Percentiles rank a stretch among this genome's conserved stretches.
Conservation (phyloP, 78 protist genomes). For the Dictyostelium intermedium region DNA sequence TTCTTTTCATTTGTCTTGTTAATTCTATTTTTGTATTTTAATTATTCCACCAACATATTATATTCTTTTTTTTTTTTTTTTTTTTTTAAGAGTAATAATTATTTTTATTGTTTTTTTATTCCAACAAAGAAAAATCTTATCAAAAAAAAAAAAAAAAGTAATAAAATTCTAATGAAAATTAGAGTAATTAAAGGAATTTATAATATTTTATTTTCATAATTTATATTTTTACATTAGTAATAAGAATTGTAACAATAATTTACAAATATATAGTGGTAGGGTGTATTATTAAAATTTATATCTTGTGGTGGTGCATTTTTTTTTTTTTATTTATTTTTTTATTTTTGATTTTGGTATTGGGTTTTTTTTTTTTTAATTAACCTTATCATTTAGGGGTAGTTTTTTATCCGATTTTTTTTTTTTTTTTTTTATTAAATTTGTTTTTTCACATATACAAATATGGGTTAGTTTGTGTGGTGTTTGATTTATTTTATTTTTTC, state of each 20-base stretch:
- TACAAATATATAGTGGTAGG: not conserved
- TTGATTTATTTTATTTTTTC: not conserved
- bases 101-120: not conserved
- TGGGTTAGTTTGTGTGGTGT: not conserved
- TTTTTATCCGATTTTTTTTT: not conserved
- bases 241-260: not conserved
- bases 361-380: too few relatives aligned
- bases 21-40: not conserved
- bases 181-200: not conserved
- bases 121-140: not conserved
- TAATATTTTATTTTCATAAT: not conserved
- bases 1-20: not conserved
- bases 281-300: not conserved
- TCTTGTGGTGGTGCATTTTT: not conserved
- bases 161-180: not conserved
- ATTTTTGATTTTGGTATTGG: not conserved
- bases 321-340: not conserved
- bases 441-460: not conserved
- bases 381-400: too few relatives aligned
- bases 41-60: not conserved
- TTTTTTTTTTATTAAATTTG: not conserved
- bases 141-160: not conserved
- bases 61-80: not conserved
- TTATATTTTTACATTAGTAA: not conserved
- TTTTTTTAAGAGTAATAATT: not conserved